These are phyloP conservation scores for Mycena rebaudengoi DNA, from an alignment of 768 basidiomycete species.

Conservation along the genomic window DNA sequence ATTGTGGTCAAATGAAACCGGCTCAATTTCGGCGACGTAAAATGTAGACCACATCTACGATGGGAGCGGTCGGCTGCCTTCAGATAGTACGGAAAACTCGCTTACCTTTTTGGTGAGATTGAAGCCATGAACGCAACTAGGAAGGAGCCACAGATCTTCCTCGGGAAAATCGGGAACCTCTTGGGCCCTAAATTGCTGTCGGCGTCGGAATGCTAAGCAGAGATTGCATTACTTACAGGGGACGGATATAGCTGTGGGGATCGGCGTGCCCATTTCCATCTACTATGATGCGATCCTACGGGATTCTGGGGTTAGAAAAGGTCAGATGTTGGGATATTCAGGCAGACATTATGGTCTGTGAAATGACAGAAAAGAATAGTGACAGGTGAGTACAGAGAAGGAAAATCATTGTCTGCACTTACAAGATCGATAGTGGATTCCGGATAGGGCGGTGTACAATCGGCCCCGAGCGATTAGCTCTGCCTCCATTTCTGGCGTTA, in stretches of 20 bases:
- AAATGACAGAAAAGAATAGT: background rate
- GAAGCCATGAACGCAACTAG: constrained; percentile 47
- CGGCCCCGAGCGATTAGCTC: constrained; percentile 3
- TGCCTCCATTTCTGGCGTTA: constrained; percentile 13
- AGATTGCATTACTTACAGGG: no score
- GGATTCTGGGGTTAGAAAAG: background rate
- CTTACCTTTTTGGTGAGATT: constrained; percentile 47
- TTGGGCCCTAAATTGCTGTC: background rate
- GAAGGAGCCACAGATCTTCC: constrained; percentile 44
- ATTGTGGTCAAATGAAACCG: constrained; percentile 41
- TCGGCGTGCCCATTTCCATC: background rate
- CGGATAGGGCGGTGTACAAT: constrained; percentile 12
- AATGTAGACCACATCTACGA: constrained; percentile 7
- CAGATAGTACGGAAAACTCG: no score
- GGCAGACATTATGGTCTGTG: background rate
- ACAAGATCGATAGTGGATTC: constrained; percentile 13
- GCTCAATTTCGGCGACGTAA: constrained; percentile 25
- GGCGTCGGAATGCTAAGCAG: background rate
- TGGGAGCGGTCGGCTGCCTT: no score
- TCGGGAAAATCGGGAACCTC: constrained; percentile 36
- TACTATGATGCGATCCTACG: background rate
- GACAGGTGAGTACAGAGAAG: no score
- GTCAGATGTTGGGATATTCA: background rate
- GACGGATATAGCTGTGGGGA: background rate
- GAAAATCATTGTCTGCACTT: background rate